Evolutionary conservation across 495 filamentous ascomycete species (phyloP).

Genomic region (Schizothecium vesticola): DNA sequence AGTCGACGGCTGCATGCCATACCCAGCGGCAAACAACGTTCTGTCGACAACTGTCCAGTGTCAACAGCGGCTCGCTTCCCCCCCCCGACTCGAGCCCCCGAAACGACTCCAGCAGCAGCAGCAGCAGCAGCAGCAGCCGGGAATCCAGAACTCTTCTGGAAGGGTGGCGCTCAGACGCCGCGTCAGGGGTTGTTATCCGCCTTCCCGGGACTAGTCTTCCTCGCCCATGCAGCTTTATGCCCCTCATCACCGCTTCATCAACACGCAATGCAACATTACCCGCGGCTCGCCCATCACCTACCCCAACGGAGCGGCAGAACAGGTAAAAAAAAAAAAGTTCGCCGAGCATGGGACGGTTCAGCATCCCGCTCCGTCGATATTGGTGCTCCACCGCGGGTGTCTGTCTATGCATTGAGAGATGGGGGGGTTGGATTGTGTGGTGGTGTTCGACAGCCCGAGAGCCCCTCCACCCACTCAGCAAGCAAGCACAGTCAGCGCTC

Average conservation of each 20-base stretch:
- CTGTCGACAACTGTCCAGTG: no score
- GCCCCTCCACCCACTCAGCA: neutral
- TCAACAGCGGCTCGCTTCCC: neutral
- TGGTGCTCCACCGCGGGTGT: neutral
- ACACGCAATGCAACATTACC: neutral
- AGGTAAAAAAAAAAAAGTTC: neutral
- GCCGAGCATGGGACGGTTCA: neutral
- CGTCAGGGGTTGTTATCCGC: conserved; percentile 6
- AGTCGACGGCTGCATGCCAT: no score
- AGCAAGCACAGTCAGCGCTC: neutral
- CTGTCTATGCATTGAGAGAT: neutral
- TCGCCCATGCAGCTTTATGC: neutral
- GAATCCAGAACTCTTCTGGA: conserved; percentile 18
- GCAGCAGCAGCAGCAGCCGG: neutral
- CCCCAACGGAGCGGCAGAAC: neutral
- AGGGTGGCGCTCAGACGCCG: conserved; percentile 6
- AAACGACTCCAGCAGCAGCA: neutral
- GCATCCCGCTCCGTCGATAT: neutral
- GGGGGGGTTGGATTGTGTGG: neutral
- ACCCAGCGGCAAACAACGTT: no score
- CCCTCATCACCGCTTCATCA: neutral
- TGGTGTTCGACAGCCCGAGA: neutral
- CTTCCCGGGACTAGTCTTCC: conserved; percentile 17
- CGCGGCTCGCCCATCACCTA: neutral
- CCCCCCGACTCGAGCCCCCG: neutral